Conservation (phyloP, 2,329 filamentous ascomycete genomes). For the Xylariales sp. region DNA sequence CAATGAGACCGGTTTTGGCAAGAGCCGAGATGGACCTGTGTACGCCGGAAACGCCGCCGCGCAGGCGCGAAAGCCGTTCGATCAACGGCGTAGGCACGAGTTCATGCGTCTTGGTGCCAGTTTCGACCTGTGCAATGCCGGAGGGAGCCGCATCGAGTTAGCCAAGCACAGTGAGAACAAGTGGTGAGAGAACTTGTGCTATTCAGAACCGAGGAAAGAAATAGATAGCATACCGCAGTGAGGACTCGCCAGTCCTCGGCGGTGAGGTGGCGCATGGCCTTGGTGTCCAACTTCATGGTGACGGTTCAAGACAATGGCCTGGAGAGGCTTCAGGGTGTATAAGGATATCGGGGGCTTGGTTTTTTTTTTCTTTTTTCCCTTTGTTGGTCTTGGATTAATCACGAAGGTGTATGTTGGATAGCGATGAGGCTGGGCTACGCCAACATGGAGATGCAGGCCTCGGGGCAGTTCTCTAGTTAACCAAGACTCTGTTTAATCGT, state of each 20-base stretch:
- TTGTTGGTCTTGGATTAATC: neutral
- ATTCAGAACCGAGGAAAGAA: conserved; percentile 18
- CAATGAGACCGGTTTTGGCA: conserved; percentile 88
- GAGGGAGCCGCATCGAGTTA: too few relatives aligned
- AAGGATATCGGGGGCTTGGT: neutral
- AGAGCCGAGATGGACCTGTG: conserved; percentile 85
- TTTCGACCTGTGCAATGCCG: conserved; percentile 80
- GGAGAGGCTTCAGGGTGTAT: too few relatives aligned
- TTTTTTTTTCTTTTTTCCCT: neutral
- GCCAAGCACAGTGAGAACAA: too few relatives aligned
- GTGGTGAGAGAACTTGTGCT: too few relatives aligned
- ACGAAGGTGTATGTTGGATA: too few relatives aligned
- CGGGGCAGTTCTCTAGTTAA: too few relatives aligned
- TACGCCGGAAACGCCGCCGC: conserved; percentile 72
- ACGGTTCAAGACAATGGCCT: too few relatives aligned
- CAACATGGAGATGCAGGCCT: too few relatives aligned
- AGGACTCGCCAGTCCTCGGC: conserved; percentile 94
- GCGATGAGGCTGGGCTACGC: too few relatives aligned
- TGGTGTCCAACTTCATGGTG: conserved; percentile 91
- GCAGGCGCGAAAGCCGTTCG: conserved; percentile 74
- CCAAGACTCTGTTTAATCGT: too few relatives aligned
- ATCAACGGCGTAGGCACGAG: conserved; percentile 90
- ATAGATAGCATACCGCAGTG: conserved; percentile 63
- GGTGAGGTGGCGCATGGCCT: conserved; percentile 86
- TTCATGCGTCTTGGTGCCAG: conserved; percentile 94